Base-by-base conservation (phyloP, 371 early-diverging fungal genomes). In the Mortierella polycephala region DNA sequence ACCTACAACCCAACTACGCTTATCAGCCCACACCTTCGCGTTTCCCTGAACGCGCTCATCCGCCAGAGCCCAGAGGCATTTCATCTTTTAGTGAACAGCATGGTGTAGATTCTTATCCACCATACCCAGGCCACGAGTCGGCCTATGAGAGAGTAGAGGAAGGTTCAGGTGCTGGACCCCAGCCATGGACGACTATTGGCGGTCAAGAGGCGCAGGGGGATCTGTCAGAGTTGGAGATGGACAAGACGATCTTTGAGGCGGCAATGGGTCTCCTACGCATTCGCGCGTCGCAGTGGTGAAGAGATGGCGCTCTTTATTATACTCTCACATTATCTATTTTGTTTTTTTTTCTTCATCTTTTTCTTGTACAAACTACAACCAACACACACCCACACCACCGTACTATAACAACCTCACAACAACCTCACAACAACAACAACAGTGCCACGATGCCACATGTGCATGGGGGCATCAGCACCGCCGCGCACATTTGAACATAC, bases 201-300 rank as follows among this genome's bases (percentile, higher is more conserved):
- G 63, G 50, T n/a, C 14, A 57, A 0, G 59, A 62, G 20, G 21
- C 30, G 10, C 66, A 62, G 0, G 47, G 37, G 39, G 73, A 60
- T 40, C 50, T 50, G 4, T 44, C 51, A 13, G 64, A 59, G 16
- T 39, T 50, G 3, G 69, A 65, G 49, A 54, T 67, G 16, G 76
- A 75, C 61, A 75, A 75, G 61, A 55, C 67, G 16, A 67, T 75
- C 21, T 63, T 62, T 42, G 76, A 75, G 14, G 76, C 76, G 4
- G 76, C 76, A 11, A 53, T 75, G 45, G 67, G 71, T 12, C 71
- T 75, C 12, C 51, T 75, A 4, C 54, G 57, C 23, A 70, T 75
- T 42, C 71, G 67, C 18, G 42, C 67, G 2, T 65, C 76, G 11
- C 76, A 67, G 16, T 75, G 71, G 75, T 66, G 57, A 70, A 20